phyloP scores from a whole-genome alignment of 1,284 basidiomycete species.

The Lignosus rhinocerotis region DNA sequence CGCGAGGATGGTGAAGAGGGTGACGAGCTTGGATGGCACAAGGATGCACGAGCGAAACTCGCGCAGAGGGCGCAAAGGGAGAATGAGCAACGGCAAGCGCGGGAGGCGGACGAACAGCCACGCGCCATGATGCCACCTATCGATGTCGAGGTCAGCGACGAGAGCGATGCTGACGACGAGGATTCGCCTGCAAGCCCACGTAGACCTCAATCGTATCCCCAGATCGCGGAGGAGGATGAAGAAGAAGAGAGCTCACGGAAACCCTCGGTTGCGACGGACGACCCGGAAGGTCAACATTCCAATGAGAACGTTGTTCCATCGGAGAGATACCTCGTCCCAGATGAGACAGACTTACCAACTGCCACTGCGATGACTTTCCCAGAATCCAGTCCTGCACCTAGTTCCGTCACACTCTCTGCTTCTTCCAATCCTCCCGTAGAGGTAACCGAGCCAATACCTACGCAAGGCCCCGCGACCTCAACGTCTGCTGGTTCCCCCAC shows the following conservation, averaged over 20 bases:
- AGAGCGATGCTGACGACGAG: constrained; percentile 67
- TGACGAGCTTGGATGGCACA: constrained; percentile 61
- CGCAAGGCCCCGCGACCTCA: not conserved
- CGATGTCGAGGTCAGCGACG: constrained; percentile 76
- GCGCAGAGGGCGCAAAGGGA: constrained; percentile 73
- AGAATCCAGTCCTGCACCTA: constrained; percentile 25
- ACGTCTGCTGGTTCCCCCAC: not conserved
- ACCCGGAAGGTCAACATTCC: constrained; percentile 15
- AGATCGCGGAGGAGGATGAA: constrained; percentile 69
- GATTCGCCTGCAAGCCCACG: constrained; percentile 24
- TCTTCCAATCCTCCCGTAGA: constrained; percentile 24
- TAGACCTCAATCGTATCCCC: constrained; percentile 41
- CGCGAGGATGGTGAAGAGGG: constrained; percentile 40
- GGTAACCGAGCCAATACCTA: constrained; percentile 7
- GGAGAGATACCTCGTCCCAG: constrained; percentile 34
- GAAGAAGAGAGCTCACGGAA: constrained; percentile 36
- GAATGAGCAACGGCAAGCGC: constrained; percentile 49
- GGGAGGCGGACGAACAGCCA: constrained; percentile 45
- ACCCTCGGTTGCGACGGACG: not conserved
- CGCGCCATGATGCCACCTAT: constrained; percentile 61
- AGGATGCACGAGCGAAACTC: constrained; percentile 63
- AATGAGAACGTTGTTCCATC: constrained; percentile 33
- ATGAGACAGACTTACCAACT: constrained; percentile 41
- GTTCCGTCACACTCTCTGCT: constrained; percentile 20
- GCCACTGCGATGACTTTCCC: constrained; percentile 47